Conservation (phyloP, 352 stramenopile genomes). For the Phytophthora syringae region DNA sequence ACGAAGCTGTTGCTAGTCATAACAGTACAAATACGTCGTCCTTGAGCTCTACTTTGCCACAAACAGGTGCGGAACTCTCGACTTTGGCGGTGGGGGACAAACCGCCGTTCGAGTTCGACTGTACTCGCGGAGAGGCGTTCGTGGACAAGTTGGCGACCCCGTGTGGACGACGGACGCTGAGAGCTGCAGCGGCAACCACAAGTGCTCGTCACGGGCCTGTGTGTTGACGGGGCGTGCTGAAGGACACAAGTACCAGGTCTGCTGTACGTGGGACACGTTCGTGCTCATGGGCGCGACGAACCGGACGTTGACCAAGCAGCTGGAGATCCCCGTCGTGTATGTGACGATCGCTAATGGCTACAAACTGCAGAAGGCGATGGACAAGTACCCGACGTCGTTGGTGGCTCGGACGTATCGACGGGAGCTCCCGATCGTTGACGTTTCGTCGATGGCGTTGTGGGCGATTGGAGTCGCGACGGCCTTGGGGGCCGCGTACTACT, state of each 20-base stretch:
- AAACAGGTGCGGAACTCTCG: neutral
- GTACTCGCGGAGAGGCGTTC: slow-evolving; percentile 60
- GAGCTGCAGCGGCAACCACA: slow-evolving; percentile 35
- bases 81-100: slow-evolving; percentile 20
- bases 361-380: slow-evolving; percentile 44
- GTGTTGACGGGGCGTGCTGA: slow-evolving; percentile 58
- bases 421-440: slow-evolving; percentile 55
- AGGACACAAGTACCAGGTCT: slow-evolving; percentile 54
- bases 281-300: slow-evolving; percentile 79
- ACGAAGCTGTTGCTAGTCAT: slow-evolving; percentile 55
- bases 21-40: slow-evolving; percentile 40
- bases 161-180: slow-evolving; percentile 59
- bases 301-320: slow-evolving; percentile 38
- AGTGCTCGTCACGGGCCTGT: slow-evolving; percentile 62
- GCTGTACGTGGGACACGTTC: slow-evolving; percentile 82
- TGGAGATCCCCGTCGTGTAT: slow-evolving; percentile 73
- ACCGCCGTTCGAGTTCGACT: slow-evolving; percentile 78
- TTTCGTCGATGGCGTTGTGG: slow-evolving; percentile 72
- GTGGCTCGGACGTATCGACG: slow-evolving; percentile 54
- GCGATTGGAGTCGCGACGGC: slow-evolving; percentile 62
- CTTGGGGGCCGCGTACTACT: slow-evolving; percentile 73
- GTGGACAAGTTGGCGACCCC: slow-evolving; percentile 45
- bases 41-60: neutral
- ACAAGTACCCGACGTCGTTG: slow-evolving; percentile 48
- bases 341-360: slow-evolving; percentile 67